phyloP scores from a whole-genome alignment of 495 filamentous ascomycete genomes.

The Parathielavia appendiculata region DNA sequence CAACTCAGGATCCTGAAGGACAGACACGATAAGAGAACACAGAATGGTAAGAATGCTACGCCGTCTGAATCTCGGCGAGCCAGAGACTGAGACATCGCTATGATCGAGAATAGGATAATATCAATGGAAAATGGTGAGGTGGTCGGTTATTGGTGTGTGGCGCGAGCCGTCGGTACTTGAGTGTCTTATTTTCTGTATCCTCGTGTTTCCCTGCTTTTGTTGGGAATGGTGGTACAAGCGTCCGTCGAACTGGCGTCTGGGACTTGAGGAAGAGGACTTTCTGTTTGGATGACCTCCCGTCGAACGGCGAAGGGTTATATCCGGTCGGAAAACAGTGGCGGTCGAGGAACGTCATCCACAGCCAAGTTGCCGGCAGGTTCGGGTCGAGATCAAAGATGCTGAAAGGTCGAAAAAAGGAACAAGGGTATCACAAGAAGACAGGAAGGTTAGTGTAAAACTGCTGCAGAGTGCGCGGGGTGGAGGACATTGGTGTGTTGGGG shows the following conservation, averaged over 20 bases:
- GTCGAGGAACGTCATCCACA: neutral
- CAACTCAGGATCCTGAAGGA: no score
- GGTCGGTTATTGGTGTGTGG: no score
- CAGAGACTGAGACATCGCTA: no score
- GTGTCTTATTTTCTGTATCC: neutral
- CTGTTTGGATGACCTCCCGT: no score
- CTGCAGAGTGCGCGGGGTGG: neutral
- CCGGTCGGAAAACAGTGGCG: no score
- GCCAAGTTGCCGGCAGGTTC: neutral
- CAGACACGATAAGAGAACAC: no score
- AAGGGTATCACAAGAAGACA: conserved; percentile 18
- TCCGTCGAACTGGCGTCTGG: neutral
- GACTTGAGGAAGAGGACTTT: neutral
- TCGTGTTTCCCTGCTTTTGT: neutral
- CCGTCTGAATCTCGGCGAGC: no score
- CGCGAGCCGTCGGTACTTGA: neutral
- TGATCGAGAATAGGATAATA: no score
- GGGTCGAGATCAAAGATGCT: neutral
- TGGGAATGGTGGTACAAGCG: neutral
- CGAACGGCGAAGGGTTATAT: no score
- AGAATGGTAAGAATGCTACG: no score
- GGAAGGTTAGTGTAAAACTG: neutral
- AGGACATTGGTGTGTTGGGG: no score
- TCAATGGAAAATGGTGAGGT: no score
- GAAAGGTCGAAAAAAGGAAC: conserved; percentile 10